These are phyloP conservation scores for Macrolepiota albuminosa DNA, from an alignment of 768 basidiomycete species.

Conservation along the genomic window DNA sequence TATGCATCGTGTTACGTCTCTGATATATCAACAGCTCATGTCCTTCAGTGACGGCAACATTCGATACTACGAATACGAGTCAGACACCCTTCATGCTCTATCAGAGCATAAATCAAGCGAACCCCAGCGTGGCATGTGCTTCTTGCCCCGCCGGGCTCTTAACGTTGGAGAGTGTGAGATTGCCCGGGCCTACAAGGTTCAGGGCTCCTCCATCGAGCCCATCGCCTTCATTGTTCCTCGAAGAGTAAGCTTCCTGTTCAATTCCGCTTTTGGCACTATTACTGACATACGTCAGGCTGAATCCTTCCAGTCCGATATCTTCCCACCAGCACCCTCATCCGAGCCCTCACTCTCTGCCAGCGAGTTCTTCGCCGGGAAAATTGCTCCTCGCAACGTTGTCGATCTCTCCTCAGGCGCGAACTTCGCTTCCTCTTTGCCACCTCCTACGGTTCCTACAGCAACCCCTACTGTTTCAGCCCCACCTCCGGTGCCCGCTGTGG, in stretches of 20 bases:
- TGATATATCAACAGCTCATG: neutral
- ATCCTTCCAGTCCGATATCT: slow-evolving; percentile 96
- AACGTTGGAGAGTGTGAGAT: slow-evolving; percentile 92
- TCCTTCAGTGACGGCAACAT: slow-evolving; percentile 84
- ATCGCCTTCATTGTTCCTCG: slow-evolving; percentile 95
- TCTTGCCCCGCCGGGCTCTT: slow-evolving; percentile 89
- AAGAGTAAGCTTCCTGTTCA: slow-evolving; percentile 48
- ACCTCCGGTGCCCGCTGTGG: slow-evolving; percentile 4
- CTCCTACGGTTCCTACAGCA: slow-evolving; percentile 33
- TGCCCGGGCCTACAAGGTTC: slow-evolving; percentile 88
- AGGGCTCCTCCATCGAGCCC: slow-evolving; percentile 71
- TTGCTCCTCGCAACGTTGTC: slow-evolving; percentile 70
- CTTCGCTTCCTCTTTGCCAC: slow-evolving; percentile 25
- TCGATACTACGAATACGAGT: slow-evolving; percentile 95
- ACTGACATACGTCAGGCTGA: slow-evolving; percentile 55
- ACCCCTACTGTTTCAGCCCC: slow-evolving; percentile 22
- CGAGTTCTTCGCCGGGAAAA: slow-evolving; percentile 88
- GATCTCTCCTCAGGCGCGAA: slow-evolving; percentile 64
- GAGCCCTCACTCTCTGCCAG: slow-evolving; percentile 77
- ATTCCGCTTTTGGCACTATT: neutral
- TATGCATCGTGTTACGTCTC: slow-evolving; percentile 25
- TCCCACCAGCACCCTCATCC: slow-evolving; percentile 81
- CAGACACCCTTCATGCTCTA: slow-evolving; percentile 70
- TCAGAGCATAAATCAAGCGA: slow-evolving; percentile 86
- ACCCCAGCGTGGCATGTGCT: slow-evolving; percentile 95